phyloP scores from a whole-genome alignment of 768 basidiomycete genomes.

The Trametes villosa region DNA sequence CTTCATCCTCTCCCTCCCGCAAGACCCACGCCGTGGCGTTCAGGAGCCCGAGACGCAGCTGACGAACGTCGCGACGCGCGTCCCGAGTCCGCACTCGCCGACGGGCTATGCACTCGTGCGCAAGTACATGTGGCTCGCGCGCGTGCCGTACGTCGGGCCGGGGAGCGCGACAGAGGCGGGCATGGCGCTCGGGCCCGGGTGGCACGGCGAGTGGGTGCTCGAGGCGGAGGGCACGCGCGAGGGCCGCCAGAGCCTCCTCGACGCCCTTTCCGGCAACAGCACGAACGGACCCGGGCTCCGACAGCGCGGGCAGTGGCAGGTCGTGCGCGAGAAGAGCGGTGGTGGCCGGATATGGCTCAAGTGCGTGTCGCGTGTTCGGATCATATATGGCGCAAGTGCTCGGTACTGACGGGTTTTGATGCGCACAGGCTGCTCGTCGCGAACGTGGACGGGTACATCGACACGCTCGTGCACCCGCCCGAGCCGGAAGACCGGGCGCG shows the following conservation, averaged over 20 bases:
- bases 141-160: constrained; percentile 42
- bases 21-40: constrained; percentile 34
- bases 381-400: background rate
- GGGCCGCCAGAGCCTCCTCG: constrained; percentile 58
- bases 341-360: constrained; percentile 66
- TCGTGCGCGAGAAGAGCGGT: constrained; percentile 65
- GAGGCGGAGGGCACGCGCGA: constrained; percentile 78
- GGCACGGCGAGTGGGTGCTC: constrained; percentile 80
- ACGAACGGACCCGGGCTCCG: constrained; percentile 33
- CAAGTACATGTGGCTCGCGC: constrained; percentile 69
- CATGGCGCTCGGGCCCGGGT: constrained; percentile 61
- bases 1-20: constrained; percentile 36
- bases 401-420: background rate
- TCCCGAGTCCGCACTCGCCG: constrained; percentile 65
- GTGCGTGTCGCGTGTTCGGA: constrained; percentile 38
- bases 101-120: constrained; percentile 62
- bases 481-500: constrained; percentile 15
- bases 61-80: constrained; percentile 46
- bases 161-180: constrained; percentile 30
- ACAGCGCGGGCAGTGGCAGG: constrained; percentile 47
- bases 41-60: constrained; percentile 46
- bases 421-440: constrained; percentile 25
- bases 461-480: constrained; percentile 22
- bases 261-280: constrained; percentile 54
- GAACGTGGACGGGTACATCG: constrained; percentile 27